Base-by-base conservation (phyloP, 352 stramenopile genomes). In the Halophytophthora polymorphica region DNA sequence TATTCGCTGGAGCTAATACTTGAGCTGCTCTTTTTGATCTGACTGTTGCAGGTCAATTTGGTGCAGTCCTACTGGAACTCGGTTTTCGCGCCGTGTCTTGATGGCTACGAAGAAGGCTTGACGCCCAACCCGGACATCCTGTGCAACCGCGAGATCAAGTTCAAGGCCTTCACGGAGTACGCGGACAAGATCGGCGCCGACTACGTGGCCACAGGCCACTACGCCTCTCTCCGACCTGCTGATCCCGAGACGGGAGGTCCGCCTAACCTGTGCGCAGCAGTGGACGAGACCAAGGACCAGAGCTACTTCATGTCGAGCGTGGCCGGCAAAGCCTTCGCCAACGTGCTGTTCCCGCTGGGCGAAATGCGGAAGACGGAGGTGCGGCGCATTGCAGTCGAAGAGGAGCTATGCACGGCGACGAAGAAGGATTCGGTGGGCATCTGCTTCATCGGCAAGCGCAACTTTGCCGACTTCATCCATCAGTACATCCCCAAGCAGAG, bases 91-190 rank as follows among this genome's bases (percentile, higher is more conserved):
- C 96, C 96, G n/a, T 99, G 90, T 64, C 59, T 99, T 33, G 74
- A 98, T n/a, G 71, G 83, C 40, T 96, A 78, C 44, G 69, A 86
- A 52, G 62, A 83, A 58, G 86, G 89, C 2, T 43, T 93, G 40
- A 98, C 93, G 12, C 93, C 93, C 28, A 98, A 98, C 55, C 90
- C 90, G 1, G 93, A 98, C 66, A 93, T 99, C 23, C 64, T 96
- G 22, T 99, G 97, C 83, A 99, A 99, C 73, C 82, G 86, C 2
- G 82, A 98, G 62, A 98, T 99, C 69, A 99, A 99, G 69, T 99
- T 99, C 77, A 96, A 98, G 50, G 89, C 78, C 2, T 98, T 99
- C 58, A 83, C 86, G n/a, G 79, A 97, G 25, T 96, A 96, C 61
- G 90, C 92, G 10, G 67, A 78, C 42, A 65, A 83, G 15, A 85